Evolutionary conservation across 2,329 filamentous ascomycete species (phyloP), one percentile per base, ranked within the genome.

Genomic region (Pseudocercospora fijiensis): DNA sequence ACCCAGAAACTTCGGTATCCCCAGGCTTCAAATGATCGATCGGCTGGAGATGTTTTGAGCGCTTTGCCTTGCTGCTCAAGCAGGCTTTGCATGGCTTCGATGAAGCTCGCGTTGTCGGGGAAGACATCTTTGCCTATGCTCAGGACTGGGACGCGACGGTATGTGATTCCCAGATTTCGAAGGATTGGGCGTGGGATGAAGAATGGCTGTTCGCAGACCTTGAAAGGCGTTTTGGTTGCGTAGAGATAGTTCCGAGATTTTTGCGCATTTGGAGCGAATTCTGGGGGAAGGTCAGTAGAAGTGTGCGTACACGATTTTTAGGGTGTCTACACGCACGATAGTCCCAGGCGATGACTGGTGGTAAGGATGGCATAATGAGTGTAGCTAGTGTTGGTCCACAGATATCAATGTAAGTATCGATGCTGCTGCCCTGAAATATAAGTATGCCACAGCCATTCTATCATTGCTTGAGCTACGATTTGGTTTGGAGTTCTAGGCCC

Each of bases 171-270:
- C 1, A 72, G 24, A 18, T 66, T 64, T 3, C 63, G 45, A 16
- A 72, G 63, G 27, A 65, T 62, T 5, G 71, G 69, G 10, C 71
- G 69, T 5, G 71, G 70, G 2, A 72, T 62, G 43, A 65, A 65
- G 60, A 70, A 69, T 16, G 71, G 71, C 61, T 72, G 71, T 37
- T 71, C 67, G 65, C 70, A 71, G 64, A 70, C 70, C 41, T 64
- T 69, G 64, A 69, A 70, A 3, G 68, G 66, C 11, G 63, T 69
- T 1, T 63, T 53, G 27, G 65, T 69, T 9, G 61, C 55, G 45
- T 67, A 66, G 27, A 68, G 62, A 53, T 67, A 68, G 56, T 68
- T 69, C 41, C 68, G 68, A 26, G 63, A 57, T 33, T 69, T 69
- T 43, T 71, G 69, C 16, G 69, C 63, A 52, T 71, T 71, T 30